These are phyloP conservation scores for Gliomastix tumulicola DNA, from an alignment of 2,329 filamentous ascomycete species.

Conservation along the genomic window DNA sequence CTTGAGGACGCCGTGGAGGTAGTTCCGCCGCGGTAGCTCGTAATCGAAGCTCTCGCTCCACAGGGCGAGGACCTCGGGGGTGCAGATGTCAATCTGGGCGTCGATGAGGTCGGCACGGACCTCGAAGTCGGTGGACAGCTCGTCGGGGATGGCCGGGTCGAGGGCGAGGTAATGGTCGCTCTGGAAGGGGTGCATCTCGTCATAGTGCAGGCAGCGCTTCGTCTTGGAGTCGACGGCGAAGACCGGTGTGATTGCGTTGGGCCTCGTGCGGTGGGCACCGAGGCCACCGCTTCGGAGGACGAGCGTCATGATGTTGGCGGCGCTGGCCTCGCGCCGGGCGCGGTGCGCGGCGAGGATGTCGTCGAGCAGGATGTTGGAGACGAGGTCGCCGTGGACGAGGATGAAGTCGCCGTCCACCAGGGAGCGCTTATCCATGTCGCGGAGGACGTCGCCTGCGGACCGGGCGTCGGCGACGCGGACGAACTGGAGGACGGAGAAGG, in stretches of 20 bases:
- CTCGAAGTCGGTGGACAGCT: constrained; percentile 66
- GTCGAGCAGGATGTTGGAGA: constrained; percentile 85
- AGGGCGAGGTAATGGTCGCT: constrained; percentile 61
- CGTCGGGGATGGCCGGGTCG: constrained; percentile 71
- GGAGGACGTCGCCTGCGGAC: constrained; percentile 89
- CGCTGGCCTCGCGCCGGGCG: constrained; percentile 72
- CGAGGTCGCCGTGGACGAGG: constrained; percentile 84
- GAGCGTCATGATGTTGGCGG: constrained; percentile 97
- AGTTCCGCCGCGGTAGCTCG: constrained; percentile 80
- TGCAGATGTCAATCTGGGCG: constrained; percentile 94
- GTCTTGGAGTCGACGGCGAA: constrained; percentile 81
- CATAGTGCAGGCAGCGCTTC: constrained; percentile 84
- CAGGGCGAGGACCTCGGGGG: constrained; percentile 85
- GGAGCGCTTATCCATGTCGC: constrained; percentile 81
- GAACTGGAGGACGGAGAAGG: constrained; percentile 77
- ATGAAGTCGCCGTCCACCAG: constrained; percentile 88
- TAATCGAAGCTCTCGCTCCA: constrained; percentile 99
- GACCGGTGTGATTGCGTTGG: constrained; percentile 66
- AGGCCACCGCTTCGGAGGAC: constrained; percentile 73
- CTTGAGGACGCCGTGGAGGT: constrained; percentile 86
- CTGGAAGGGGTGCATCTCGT: constrained; percentile 72
- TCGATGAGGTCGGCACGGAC: constrained; percentile 85
- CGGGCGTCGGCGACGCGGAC: constrained; percentile 77
- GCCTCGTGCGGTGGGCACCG: constrained; percentile 66
- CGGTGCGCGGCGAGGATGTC: constrained; percentile 71